Evolutionary conservation across 352 stramenopile genomes (phyloP).

Genomic region (Phytophthora cryptogea): DNA sequence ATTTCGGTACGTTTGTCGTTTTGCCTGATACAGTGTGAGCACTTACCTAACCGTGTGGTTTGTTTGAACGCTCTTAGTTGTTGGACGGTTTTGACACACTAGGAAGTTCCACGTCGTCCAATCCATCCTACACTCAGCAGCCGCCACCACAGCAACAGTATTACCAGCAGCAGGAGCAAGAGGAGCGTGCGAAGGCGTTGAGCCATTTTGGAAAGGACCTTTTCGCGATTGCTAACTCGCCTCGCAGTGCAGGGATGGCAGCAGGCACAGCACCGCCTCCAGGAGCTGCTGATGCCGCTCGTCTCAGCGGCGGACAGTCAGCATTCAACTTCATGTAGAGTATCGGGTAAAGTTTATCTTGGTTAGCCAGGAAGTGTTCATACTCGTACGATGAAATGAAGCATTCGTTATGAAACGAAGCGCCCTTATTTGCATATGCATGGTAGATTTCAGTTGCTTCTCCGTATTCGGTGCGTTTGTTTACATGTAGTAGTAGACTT

Average conservation of each 20-base stretch:
- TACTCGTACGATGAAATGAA: conserved; percentile 27
- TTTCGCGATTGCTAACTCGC: conserved; percentile 86
- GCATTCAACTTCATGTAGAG: conserved; percentile 91
- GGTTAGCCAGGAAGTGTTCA: conserved; percentile 6
- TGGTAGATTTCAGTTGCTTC: too few species aligned
- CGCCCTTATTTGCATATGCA: too few species aligned
- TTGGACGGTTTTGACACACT: conserved; percentile 59
- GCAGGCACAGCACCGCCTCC: conserved; percentile 15
- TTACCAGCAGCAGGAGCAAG: conserved; percentile 38
- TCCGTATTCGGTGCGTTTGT: too few species aligned
- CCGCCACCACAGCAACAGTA: conserved; percentile 37
- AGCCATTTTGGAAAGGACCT: conserved; percentile 87
- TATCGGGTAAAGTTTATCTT: conserved; percentile 26
- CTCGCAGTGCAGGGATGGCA: conserved; percentile 40
- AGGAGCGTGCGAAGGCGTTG: conserved; percentile 68
- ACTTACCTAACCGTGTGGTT: background rate
- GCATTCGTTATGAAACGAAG: conserved; percentile 16
- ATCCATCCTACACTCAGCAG: conserved; percentile 42
- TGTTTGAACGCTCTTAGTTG: conserved; percentile 25
- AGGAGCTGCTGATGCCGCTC: conserved; percentile 18
- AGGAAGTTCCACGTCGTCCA: conserved; percentile 36
- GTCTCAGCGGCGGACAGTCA: conserved; percentile 55
- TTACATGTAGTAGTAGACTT: too few species aligned
- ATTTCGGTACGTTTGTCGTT: conserved; percentile 51
- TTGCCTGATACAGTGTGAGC: conserved; percentile 14